Evolutionary conservation across 495 filamentous ascomycete genomes (phyloP), one percentile per base, ranked within the genome.

Genomic region (Neurospora africana): DNA sequence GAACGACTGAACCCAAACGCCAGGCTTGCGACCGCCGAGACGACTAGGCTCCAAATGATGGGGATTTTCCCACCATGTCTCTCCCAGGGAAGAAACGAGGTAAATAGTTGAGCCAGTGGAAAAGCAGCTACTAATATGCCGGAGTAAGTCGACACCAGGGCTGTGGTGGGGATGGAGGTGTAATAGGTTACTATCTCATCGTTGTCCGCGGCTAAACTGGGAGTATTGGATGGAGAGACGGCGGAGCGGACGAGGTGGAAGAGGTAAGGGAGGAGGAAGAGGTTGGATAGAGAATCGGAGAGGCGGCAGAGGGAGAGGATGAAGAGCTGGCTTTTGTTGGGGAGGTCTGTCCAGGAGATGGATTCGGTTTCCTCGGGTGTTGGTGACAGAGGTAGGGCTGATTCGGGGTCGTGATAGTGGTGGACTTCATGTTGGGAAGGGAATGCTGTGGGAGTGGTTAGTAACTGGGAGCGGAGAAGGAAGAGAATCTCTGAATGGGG

Each of bases 1-100:
- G 87, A 92, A 4, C 85, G 82, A 8, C 92, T 87, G 73, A 95
- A 86, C 3, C 92, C 93, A 35, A 95, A 92, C 0, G 92, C 81
- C 21, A 93, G 80, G 47, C 93, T 86, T 2, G 92, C 92, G 43
- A 90, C 70, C 70, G 91, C 86, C 3, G 91, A 92, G 3, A 92
- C 87, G 15, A 86, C 78, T 58, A 93, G 88, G 15, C 93, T 92
- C 36, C 89, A 83, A 0, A 95, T 79, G 19, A 97, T 86, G 43
- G 92, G 87, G 0, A 90, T 87, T 75, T 93, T 93, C n/a, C 92
- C 91, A 17, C 91, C 93, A 61, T 61, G 0, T 9, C 6, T 61
- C 0, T 8, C 13, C 53, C 92, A 95, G 72, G 90, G 89, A 78
- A 95, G 27, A 61, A 61, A 4, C 27, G 89, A 90, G 0, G 91